Evolutionary conservation across 345 rosid species (phyloP).

Genomic region (Hypericum perforatum): DNA sequence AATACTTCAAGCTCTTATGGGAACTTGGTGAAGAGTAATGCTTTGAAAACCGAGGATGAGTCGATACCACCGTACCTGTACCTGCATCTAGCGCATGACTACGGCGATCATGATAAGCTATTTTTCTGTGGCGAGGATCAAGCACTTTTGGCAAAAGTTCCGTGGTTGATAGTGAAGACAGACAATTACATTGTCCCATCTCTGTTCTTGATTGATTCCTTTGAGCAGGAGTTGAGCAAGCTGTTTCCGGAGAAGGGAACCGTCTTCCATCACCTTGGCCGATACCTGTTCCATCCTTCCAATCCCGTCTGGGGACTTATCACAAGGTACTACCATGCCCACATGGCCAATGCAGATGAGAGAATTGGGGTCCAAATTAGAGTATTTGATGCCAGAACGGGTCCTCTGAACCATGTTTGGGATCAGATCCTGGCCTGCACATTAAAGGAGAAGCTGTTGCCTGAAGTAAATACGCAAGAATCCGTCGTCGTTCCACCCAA

Average conservation of each 20-base stretch:
- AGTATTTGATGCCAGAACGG: slow-evolving; percentile 16
- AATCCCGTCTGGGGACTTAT: slow-evolving; percentile 23
- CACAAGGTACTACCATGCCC: slow-evolving; percentile 16
- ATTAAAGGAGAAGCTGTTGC: slow-evolving; percentile 16
- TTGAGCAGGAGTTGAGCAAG: slow-evolving; percentile 15
- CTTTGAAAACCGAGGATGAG: slow-evolving; percentile 3
- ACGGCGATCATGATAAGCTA: slow-evolving; percentile 19
- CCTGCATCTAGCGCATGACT: slow-evolving; percentile 21
- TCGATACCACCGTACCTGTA: slow-evolving; percentile 8
- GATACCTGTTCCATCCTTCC: slow-evolving; percentile 21
- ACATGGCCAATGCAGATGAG: slow-evolving; percentile 21
- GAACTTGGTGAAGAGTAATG: slow-evolving; percentile 17
- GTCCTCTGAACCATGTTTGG: slow-evolving; percentile 18
- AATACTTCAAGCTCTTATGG: slow-evolving; percentile 9
- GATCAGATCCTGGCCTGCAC: slow-evolving; percentile 23
- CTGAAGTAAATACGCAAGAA: slow-evolving; percentile 15
- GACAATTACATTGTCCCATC: slow-evolving; percentile 23
- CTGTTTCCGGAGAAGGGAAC: slow-evolving; percentile 20
- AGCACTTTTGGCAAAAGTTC: slow-evolving; percentile 13
- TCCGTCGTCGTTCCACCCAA: not conserved
- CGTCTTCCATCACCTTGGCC: slow-evolving; percentile 17
- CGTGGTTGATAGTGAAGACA: slow-evolving; percentile 18
- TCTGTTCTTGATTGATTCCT: slow-evolving; percentile 16
- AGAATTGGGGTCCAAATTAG: slow-evolving; percentile 19
- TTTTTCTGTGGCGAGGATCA: slow-evolving; percentile 21